Evolutionary conservation across 208 protist genomes (phyloP), one percentile per base, ranked within the genome.

Genomic region (Porcisia deanei): DNA sequence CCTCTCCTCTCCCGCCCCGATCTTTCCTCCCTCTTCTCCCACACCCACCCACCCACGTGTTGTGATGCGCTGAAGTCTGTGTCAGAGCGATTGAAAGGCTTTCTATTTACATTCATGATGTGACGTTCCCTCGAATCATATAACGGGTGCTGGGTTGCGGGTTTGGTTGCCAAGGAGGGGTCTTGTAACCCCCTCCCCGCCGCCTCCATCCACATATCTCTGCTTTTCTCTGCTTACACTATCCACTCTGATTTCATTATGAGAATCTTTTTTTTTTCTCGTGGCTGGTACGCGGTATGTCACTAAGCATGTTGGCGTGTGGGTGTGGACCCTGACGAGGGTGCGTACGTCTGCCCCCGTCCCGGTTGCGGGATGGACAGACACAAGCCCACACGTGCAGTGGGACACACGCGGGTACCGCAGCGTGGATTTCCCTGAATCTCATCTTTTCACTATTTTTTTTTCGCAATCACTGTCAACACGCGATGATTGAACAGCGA

Each of bases 1-100:
- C 49, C 43, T 65, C 63, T 79, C 75, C 68, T 81, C 25, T 76
- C 16, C 54, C 63, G 61, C 39, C 20, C n/a, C 47, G 37, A 47
- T 68, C 16, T 39, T 52, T 52, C 10, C 47, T 52, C 8, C 47
- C 10, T 12, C 10, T 52, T 12, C 10, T 52, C 10, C 47, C 10
- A 12, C 47, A 30, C 30, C 30, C 30, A 30, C 1, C 4, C 37
- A 0, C 30, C 16, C 8, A 37, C 37, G 1, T 1, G 37, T 30
- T 7, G 60, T 8, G 25, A 63, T 3, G 18, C 30, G 30, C 30
- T 34, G 34, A 4, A 4, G 37, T 65, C 34, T 37, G 18, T 43
- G 60, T 12, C 30, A 30, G 30, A 30, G 30, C 30, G 30, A 30
- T 30, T 30, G 30, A 30, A 30, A 30, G 30, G 30, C 30, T 30